phyloP scores from a whole-genome alignment of 1,284 basidiomycete genomes.

The Phellopilus nigrolimitatus region DNA sequence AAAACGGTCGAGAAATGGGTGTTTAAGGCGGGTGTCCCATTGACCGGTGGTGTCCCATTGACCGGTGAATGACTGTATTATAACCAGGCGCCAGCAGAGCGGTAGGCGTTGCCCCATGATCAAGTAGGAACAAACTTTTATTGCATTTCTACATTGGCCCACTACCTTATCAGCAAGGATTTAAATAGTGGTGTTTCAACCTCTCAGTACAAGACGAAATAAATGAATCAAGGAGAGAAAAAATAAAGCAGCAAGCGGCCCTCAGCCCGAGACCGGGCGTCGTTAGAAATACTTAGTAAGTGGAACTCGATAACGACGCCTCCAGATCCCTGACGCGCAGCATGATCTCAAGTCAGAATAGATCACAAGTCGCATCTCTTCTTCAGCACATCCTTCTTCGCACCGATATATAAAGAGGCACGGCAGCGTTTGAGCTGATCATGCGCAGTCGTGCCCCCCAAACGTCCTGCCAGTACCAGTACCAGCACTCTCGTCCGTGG shows the following conservation, averaged over 20 bases:
- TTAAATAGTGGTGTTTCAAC: not conserved
- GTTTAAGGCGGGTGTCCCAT: too few relatives aligned
- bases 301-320: too few relatives aligned
- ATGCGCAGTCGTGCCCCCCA: not conserved
- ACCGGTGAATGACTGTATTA: too few relatives aligned
- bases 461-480: not conserved
- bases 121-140: too few relatives aligned
- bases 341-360: not conserved
- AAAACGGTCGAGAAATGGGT: too few relatives aligned
- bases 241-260: not conserved
- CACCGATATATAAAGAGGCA: not conserved
- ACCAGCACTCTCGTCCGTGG: conserved; percentile 2
- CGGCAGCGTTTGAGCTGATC: not conserved
- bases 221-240: not conserved
- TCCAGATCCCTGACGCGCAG: too few relatives aligned
- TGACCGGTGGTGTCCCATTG: too few relatives aligned
- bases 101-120: too few relatives aligned
- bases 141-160: too few relatives aligned
- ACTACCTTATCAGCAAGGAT: conserved; percentile 1
- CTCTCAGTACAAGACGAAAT: not conserved
- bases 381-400: not conserved
- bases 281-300: not conserved
- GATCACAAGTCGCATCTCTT: not conserved
- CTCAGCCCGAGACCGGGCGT: not conserved
- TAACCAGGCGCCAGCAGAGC: too few relatives aligned